phyloP scores from a whole-genome alignment of 192 early-diverging fungal species.

The Backusella parvicylindrica region DNA sequence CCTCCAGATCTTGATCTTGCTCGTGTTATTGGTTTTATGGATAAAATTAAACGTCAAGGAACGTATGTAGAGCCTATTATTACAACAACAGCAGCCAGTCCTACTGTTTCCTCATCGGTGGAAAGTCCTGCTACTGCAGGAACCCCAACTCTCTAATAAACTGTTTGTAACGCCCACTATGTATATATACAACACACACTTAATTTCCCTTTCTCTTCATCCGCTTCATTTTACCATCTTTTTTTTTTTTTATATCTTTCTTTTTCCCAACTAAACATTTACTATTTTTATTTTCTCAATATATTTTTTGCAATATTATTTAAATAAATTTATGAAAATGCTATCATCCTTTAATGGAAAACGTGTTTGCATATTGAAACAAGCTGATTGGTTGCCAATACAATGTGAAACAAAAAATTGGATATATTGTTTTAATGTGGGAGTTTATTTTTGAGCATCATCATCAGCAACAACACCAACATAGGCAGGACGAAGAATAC shows the following conservation, averaged over 20 bases:
- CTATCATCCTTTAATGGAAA: no score
- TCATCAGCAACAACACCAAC: slow-evolving; percentile 86
- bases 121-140: neutral
- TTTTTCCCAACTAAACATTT: neutral
- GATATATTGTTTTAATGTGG: no score
- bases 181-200: neutral
- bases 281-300: neutral
- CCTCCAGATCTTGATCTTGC: slow-evolving; percentile 47
- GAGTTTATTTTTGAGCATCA: slow-evolving; percentile 27
- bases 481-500: slow-evolving; percentile 92
- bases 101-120: neutral
- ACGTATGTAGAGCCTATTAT: slow-evolving; percentile 2
- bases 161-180: neutral
- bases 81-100: neutral
- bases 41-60: slow-evolving; percentile 24
- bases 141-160: neutral
- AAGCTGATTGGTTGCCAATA: neutral
- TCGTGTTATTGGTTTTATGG: slow-evolving; percentile 51
- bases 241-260: neutral
- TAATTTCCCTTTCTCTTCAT: neutral
- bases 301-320: no score
- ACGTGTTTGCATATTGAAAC: neutral
- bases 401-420: neutral
- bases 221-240: neutral
- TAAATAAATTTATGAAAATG: no score